Percentiles rank a stretch among this genome's conserved stretches.
phyloP scores from a whole-genome alignment of 2,329 filamentous ascomycete species.

The Sporothrix brasiliensis region DNA sequence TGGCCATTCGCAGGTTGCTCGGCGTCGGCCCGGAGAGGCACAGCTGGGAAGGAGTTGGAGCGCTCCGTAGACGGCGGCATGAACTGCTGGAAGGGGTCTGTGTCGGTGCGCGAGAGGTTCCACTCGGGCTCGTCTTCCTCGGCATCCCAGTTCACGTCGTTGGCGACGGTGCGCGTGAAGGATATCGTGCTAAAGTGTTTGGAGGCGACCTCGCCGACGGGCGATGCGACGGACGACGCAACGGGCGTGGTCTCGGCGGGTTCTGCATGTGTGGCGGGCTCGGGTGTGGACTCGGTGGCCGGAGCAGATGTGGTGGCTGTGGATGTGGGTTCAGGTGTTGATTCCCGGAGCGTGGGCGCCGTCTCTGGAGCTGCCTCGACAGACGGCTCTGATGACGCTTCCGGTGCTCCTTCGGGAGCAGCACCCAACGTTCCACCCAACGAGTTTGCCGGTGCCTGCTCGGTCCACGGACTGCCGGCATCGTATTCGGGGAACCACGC shows the following conservation, averaged over 20 bases:
- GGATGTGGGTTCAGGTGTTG: constrained; percentile 18
- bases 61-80: constrained; percentile 58
- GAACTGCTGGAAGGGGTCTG: constrained; percentile 62
- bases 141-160: constrained; percentile 62
- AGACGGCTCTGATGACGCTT: background rate
- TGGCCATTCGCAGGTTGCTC: background rate
- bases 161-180: constrained; percentile 65
- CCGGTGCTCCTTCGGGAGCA: background rate
- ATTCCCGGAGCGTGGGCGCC: background rate
- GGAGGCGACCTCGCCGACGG: constrained; percentile 35
- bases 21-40: constrained; percentile 49
- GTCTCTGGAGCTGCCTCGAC: background rate
- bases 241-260: constrained; percentile 6
- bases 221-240: constrained; percentile 7
- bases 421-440: background rate
- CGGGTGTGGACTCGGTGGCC: constrained; percentile 8
- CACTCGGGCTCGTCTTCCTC: constrained; percentile 63
- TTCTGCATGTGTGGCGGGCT: background rate
- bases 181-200: constrained; percentile 65
- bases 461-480: constrained; percentile 38
- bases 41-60: constrained; percentile 65
- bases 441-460: constrained; percentile 2
- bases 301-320: background rate
- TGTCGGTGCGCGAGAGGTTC: constrained; percentile 55
- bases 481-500: constrained; percentile 44